Evolutionary conservation across 345 rosid species (phyloP), one percentile per base, ranked within the genome.

Genomic region (Ricinus communis): DNA sequence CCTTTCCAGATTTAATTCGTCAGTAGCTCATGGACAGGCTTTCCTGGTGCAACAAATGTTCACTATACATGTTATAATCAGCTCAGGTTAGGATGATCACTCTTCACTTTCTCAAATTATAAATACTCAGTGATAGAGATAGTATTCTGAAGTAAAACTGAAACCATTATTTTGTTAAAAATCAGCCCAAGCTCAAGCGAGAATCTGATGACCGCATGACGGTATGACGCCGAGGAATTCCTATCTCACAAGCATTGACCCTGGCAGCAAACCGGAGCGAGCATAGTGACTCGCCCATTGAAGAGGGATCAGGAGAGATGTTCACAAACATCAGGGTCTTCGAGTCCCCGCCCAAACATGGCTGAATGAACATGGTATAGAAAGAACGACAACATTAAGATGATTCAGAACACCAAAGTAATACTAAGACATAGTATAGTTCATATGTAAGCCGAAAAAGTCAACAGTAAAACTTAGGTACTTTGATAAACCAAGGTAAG

Each of bases 31-130:
- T 43, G 72, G 46, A 9, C 21, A 58, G 56, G 62, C 18, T 30
- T 31, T 58, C 15, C 60, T 9, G 12, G 56, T 45, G 53, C 45
- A 72, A 13, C 21, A 30, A 18, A 30, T 46, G 14, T 56, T 56
- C 74, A 31, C 79, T 75, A 70, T 69, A 75, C 79, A 75, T 27
- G 54, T 72, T 78, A 80, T 76, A 72, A 69, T 77, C 84, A 75
- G 71, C 67, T 77, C 71, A 40, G 71, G 89, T 86, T 85, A 88
- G 85, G 74, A 79, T 76, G 74, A 79, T 76, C 76, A 56, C 76
- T 58, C 60, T 72, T 46, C 71, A 70, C 43, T 71, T 71, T 28
- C 58, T 57, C 62, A 61, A 43, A 67, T 36, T 67, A 53, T 66
- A 50, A 57, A 25, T 58, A 51, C 69, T 43, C 41, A 38, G 15